A percentile compares a stretch with the other conserved stretches of the same genome.
These are phyloP conservation scores for Thermothelomyces thermophilus DNA, from an alignment of 2,329 filamentous ascomycete species.

Conservation along the genomic window DNA sequence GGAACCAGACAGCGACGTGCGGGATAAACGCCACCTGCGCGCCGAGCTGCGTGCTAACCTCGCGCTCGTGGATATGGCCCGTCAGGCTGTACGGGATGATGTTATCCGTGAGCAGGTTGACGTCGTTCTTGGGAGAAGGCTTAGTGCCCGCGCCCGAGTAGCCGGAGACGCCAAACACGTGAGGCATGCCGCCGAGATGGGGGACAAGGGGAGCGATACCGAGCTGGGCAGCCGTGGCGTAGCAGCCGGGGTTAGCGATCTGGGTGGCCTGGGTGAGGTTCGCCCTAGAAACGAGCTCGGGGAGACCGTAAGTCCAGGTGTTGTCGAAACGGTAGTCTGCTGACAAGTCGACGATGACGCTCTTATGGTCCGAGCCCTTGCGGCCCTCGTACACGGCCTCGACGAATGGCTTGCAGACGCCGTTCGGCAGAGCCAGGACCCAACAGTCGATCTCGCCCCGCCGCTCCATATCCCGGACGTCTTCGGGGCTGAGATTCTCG, in stretches of 20 bases:
- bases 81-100: constrained; percentile 86
- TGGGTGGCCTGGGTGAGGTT: constrained; percentile 71
- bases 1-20: constrained; percentile 95
- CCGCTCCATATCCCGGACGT: constrained; percentile 77
- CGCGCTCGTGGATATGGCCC: constrained; percentile 90
- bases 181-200: constrained; percentile 69
- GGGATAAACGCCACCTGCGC: constrained; percentile 76
- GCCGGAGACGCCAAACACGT: constrained; percentile 83
- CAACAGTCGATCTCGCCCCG: constrained; percentile 85
- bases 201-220: constrained; percentile 77
- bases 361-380: constrained; percentile 46
- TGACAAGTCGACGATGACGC: constrained; percentile 87
- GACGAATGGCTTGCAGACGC: constrained; percentile 88
- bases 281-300: constrained; percentile 72
- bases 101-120: constrained; percentile 75
- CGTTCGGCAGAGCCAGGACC: constrained; percentile 96
- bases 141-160: constrained; percentile 96
- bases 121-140: constrained; percentile 88
- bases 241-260: constrained; percentile 92
- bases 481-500: constrained; percentile 81
- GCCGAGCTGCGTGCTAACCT: constrained; percentile 75
- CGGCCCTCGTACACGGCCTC: constrained; percentile 74
- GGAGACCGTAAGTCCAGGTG: constrained; percentile 83
- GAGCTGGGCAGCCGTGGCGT: constrained; percentile 86
- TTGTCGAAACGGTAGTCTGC: constrained; percentile 90